These are phyloP conservation scores for Mycena albidolilacea DNA, from an alignment of 768 basidiomycete genomes.

Conservation along the genomic window DNA sequence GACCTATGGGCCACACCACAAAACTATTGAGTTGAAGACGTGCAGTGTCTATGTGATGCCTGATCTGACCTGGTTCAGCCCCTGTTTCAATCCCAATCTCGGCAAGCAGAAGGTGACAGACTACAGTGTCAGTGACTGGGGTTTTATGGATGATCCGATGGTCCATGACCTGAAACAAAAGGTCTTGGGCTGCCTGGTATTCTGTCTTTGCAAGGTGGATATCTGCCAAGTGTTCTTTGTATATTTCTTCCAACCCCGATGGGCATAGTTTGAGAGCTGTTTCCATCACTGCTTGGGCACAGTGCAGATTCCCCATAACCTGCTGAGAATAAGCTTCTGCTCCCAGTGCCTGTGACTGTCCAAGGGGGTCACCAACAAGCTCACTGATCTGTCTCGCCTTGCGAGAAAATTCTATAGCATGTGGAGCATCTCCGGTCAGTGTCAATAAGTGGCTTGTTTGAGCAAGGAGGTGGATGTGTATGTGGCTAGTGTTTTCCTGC, in stretches of 20 bases:
- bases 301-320: neutral
- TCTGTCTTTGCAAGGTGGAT: neutral
- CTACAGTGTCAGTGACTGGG: neutral
- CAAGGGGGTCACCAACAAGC: neutral
- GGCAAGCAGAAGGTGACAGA: neutral
- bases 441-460: neutral
- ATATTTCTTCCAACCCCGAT: neutral
- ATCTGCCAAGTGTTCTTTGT: neutral
- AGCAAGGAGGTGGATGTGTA: neutral
- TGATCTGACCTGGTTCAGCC: neutral
- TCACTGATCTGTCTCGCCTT: neutral
- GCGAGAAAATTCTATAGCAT: neutral
- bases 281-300: neutral
- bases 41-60: neutral
- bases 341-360: neutral
- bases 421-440: neutral
- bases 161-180: neutral
- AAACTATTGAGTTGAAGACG: constrained; percentile 1
- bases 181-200: constrained; percentile 1
- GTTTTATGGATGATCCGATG: neutral
- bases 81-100: constrained; percentile 1
- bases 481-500: neutral
- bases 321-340: neutral
- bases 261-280: neutral
- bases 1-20: constrained; percentile 1